These are phyloP conservation scores for Borealophlyctis nickersoniae DNA, from an alignment of 192 early-diverging fungal genomes.

Conservation along the genomic window DNA sequence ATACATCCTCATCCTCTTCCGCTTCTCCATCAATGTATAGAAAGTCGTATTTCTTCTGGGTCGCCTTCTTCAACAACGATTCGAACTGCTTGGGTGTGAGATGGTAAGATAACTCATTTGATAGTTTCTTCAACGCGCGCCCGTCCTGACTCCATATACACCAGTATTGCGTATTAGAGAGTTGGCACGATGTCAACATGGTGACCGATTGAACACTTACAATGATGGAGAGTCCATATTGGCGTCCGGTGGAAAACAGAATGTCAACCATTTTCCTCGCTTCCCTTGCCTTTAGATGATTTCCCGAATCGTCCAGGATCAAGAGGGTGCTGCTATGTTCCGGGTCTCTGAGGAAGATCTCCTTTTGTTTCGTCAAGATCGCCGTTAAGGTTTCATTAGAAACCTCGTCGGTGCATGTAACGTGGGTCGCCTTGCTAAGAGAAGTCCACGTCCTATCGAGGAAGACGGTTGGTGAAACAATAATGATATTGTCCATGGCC, in stretches of 20 bases:
- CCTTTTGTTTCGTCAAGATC: not conserved
- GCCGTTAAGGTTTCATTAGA: not conserved
- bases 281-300: not conserved
- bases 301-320: not conserved
- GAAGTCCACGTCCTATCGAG: not conserved
- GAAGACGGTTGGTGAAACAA: not conserved
- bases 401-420: not conserved
- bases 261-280: not conserved
- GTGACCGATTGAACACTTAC: not conserved
- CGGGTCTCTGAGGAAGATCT: not conserved
- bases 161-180: not conserved
- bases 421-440: not conserved
- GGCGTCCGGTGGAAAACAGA: not conserved
- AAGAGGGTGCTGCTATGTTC: not conserved
- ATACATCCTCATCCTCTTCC: no score
- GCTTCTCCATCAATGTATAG: no score
- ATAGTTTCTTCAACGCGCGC: not conserved
- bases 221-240: not conserved
- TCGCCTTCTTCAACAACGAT: no score
- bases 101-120: no score
- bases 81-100: no score
- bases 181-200: not conserved
- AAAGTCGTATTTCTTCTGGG: no score
- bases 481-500: not conserved
- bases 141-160: not conserved